Percentiles rank a stretch among this genome's conserved stretches.
Evolutionary conservation across 2,329 filamentous ascomycete genomes (phyloP).

Genomic region (Aspergillus sp.): DNA sequence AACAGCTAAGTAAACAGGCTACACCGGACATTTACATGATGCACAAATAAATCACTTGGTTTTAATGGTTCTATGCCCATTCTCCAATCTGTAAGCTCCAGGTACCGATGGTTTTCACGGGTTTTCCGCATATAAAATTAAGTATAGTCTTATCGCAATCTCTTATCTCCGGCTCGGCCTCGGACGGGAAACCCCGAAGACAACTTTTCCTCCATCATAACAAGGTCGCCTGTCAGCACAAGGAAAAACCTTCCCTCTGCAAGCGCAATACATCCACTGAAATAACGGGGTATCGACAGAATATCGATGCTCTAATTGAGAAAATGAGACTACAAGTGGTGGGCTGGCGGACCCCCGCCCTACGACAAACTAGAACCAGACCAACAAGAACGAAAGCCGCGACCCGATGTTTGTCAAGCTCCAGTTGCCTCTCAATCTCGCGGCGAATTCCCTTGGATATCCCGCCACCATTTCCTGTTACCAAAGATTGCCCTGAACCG

Average conservation of each 20-base stretch:
- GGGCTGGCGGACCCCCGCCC: conserved; percentile 11
- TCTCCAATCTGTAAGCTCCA: not conserved
- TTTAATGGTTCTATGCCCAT: not conserved
- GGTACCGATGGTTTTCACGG: not conserved
- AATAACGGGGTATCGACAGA: not conserved
- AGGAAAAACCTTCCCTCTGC: not conserved
- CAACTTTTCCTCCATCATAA: conserved; percentile 1
- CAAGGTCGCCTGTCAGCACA: not conserved
- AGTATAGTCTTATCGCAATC: conserved; percentile 2
- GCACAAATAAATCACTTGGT: not conserved
- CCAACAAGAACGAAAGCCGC: not conserved
- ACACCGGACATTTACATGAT: not conserved
- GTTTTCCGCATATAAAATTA: not conserved
- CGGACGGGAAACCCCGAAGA: conserved; percentile 10
- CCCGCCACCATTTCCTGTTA: conserved; percentile 47
- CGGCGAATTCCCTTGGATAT: conserved; percentile 34
- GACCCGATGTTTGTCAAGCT: conserved; percentile 24
- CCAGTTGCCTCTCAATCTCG: conserved; percentile 17
- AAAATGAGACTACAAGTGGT: conserved; percentile 16
- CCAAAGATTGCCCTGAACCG: conserved; percentile 67
- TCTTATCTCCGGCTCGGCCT: conserved; percentile 21
- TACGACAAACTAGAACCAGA: conserved; percentile 14
- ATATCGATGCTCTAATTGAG: not conserved
- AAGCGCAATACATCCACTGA: not conserved
- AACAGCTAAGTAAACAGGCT: not conserved